Percentiles rank a stretch among this genome's conserved stretches.
These are phyloP conservation scores for Albugo laibachii DNA, from an alignment of 352 stramenopile genomes.

Conservation along the genomic window DNA sequence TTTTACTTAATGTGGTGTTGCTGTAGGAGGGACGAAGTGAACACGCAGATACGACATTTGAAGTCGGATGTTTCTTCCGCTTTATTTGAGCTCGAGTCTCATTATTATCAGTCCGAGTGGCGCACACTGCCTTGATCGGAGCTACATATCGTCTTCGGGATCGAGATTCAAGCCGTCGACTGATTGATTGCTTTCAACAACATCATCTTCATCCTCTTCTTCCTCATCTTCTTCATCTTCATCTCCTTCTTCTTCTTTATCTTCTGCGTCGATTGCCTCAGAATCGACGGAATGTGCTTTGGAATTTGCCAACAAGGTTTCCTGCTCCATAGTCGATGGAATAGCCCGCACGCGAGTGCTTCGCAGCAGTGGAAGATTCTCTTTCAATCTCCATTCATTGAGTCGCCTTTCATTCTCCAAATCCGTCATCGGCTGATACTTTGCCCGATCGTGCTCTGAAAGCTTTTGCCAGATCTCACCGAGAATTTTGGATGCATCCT, in stretches of 20 bases:
- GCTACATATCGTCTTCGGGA: no score
- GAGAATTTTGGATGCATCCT: conserved; percentile 64
- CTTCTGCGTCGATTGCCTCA: conserved; percentile 17
- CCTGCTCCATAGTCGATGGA: conserved; percentile 4
- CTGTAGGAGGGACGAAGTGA: conserved; percentile 52
- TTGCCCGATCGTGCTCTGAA: conserved; percentile 49
- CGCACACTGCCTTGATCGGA: conserved; percentile 6
- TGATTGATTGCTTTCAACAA: conserved; percentile 13
- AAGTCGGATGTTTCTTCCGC: conserved; percentile 59
- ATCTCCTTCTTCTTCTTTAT: conserved; percentile 20
- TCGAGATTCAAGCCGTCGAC: no score
- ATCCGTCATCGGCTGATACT: conserved; percentile 39
- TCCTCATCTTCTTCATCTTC: conserved; percentile 37
- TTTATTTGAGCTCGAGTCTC: conserved; percentile 63
- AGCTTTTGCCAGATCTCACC: conserved; percentile 76
- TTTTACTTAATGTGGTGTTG: neutral
- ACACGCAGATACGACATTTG: conserved; percentile 54
- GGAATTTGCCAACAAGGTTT: neutral
- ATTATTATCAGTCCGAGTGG: conserved; percentile 76
- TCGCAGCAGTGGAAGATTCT: conserved; percentile 23
- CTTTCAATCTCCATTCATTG: conserved; percentile 59
- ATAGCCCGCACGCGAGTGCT: conserved; percentile 8
- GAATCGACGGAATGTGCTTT: neutral
- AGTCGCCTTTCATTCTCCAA: conserved; percentile 52
- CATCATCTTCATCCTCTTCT: conserved; percentile 19